A percentile compares a stretch with the other conserved stretches of the same genome.
These are phyloP conservation scores for Aphanomyces invadans DNA, from an alignment of 352 stramenopile genomes.

Conservation along the genomic window DNA sequence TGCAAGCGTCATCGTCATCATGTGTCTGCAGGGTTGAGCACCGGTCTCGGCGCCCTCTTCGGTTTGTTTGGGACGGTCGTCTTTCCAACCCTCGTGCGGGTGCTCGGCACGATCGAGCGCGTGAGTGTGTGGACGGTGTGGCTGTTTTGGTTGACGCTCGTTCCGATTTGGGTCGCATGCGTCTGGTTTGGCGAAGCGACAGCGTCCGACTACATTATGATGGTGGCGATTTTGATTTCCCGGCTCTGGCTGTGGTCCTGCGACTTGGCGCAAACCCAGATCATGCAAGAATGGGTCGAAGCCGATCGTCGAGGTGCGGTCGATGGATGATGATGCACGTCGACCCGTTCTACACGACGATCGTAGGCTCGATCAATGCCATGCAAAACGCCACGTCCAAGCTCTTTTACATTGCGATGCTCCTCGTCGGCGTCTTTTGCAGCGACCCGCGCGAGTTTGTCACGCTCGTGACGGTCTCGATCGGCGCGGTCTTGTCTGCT, in stretches of 20 bases:
- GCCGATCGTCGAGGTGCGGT: conserved; percentile 37
- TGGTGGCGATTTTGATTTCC: conserved; percentile 42
- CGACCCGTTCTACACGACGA: neutral
- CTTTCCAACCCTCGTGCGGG: conserved; percentile 33
- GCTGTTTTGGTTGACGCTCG: conserved; percentile 51
- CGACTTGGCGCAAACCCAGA: conserved; percentile 57
- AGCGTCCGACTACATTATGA: conserved; percentile 48
- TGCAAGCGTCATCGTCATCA: neutral
- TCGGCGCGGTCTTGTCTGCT: conserved; percentile 37
- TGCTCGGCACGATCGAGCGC: conserved; percentile 35
- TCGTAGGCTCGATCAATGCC: conserved; percentile 36
- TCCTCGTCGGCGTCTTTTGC: conserved; percentile 42
- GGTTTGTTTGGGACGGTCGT: conserved; percentile 44
- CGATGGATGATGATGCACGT: neutral
- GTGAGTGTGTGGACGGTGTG: conserved; percentile 48
- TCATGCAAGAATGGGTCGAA: conserved; percentile 67
- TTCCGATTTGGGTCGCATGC: conserved; percentile 36
- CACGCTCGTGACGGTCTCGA: conserved; percentile 45
- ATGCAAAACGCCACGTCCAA: conserved; percentile 60
- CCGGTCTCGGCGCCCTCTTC: conserved; percentile 38
- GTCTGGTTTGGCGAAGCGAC: conserved; percentile 36
- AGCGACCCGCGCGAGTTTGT: conserved; percentile 47
- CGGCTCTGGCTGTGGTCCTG: conserved; percentile 49
- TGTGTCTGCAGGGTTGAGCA: conserved; percentile 1
- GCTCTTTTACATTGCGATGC: conserved; percentile 55